A percentile compares a stretch with the other conserved stretches of the same genome.
These are phyloP conservation scores for Mucor saturninus DNA, from an alignment of 371 early-diverging fungal species.

Conservation along the genomic window DNA sequence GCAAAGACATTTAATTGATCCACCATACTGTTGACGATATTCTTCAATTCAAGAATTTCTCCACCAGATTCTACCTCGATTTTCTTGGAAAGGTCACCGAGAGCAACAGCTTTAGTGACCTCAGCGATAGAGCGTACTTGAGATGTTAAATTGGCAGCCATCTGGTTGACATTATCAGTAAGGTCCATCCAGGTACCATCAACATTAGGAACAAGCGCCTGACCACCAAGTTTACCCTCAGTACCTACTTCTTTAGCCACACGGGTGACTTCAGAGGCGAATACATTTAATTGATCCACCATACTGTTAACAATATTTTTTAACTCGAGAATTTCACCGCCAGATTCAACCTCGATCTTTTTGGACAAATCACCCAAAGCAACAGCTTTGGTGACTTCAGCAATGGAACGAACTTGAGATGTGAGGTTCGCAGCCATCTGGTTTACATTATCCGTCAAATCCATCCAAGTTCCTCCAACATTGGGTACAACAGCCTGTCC, in stretches of 20 bases:
- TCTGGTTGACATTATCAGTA: slow-evolving; percentile 50
- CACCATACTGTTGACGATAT: slow-evolving; percentile 24
- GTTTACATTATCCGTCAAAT: slow-evolving; percentile 63
- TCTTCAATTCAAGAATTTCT: slow-evolving; percentile 35
- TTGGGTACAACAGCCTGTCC: slow-evolving; percentile 57
- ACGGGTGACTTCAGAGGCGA: slow-evolving; percentile 46
- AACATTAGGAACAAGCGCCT: slow-evolving; percentile 38
- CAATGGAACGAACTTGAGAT: slow-evolving; percentile 62
- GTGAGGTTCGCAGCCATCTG: slow-evolving; percentile 64
- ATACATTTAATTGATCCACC: slow-evolving; percentile 46
- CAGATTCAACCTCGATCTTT: slow-evolving; percentile 37
- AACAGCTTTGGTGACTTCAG: slow-evolving; percentile 60
- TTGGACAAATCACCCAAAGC: slow-evolving; percentile 54
- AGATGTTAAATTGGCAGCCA: slow-evolving; percentile 46
- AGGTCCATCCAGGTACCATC: slow-evolving; percentile 52
- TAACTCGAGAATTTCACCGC: slow-evolving; percentile 46
- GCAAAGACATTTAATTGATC: slow-evolving; percentile 40
- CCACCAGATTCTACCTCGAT: slow-evolving; percentile 53
- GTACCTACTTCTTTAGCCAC: slow-evolving; percentile 56
- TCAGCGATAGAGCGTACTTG: slow-evolving; percentile 33
- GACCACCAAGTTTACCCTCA: slow-evolving; percentile 46
- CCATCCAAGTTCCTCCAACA: slow-evolving; percentile 66
- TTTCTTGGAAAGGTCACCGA: slow-evolving; percentile 59
- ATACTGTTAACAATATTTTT: slow-evolving; percentile 44
- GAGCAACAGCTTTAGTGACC: slow-evolving; percentile 48